Conservation (phyloP, 2,329 filamentous ascomycete species). For the Cladosporium sp. region DNA sequence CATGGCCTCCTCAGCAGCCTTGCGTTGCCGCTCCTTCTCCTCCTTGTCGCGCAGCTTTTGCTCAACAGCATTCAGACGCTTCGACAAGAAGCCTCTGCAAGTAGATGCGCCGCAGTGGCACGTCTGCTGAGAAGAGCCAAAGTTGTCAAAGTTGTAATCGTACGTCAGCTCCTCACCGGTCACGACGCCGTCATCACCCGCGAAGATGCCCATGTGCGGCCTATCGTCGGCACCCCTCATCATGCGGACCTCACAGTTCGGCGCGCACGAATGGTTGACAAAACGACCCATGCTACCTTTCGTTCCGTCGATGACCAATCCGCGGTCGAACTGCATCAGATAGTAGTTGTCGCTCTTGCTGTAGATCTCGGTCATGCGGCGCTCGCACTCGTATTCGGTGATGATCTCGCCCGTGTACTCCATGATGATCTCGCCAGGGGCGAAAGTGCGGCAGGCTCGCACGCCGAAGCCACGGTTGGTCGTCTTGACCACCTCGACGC, state of each 20-base stretch:
- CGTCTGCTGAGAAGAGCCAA: conserved; percentile 38
- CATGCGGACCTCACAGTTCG: conserved; percentile 79
- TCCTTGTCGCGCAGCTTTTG: conserved; percentile 25
- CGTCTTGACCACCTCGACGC: conserved; percentile 93
- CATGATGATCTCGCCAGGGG: conserved; percentile 90
- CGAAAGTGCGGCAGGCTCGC: conserved; percentile 80
- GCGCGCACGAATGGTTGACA: conserved; percentile 94
- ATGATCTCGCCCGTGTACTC: conserved; percentile 98
- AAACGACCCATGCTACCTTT: conserved; percentile 94
- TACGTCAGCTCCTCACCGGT: conserved; percentile 96
- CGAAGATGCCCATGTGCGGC: conserved; percentile 93
- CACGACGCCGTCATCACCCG: conserved; percentile 80
- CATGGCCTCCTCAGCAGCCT: conserved; percentile 22
- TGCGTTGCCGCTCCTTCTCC: conserved; percentile 22
- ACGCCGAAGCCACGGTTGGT: conserved; percentile 83
- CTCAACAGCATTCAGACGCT: conserved; percentile 26
- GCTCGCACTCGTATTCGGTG: conserved; percentile 86
- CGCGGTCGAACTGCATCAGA: conserved; percentile 96
- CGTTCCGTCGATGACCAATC: conserved; percentile 97
- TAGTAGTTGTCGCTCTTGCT: conserved; percentile 98
- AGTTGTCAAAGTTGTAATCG: conserved; percentile 67
- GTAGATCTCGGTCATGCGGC: conserved; percentile 87
- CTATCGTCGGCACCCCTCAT: conserved; percentile 63
- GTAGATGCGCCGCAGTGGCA: conserved; percentile 56
- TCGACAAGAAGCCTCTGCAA: conserved; percentile 53